These are phyloP conservation scores for Erodium trifolium DNA, from an alignment of 441 rosid species.

Conservation along the genomic window DNA sequence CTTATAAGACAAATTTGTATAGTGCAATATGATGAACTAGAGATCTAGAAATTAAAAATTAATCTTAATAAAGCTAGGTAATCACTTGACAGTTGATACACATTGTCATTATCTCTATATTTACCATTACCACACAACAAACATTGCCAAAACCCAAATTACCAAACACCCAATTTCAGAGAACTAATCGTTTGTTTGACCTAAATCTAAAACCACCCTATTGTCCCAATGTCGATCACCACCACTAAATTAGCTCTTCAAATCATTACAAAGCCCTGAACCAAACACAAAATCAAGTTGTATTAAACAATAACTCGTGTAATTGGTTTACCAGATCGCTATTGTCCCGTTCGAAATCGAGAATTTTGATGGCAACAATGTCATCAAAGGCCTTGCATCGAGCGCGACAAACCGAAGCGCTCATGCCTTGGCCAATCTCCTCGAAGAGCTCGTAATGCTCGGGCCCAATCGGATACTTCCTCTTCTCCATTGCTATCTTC, in stretches of 20 bases:
- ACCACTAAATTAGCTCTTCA: neutral
- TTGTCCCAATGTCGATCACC: neutral
- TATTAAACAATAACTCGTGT: neutral
- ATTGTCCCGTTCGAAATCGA: conserved; percentile 89
- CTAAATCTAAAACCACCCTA: conserved; percentile 1
- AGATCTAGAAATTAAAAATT: no score
- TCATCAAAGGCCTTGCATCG: conserved; percentile 61
- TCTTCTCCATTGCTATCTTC: conserved; percentile 50
- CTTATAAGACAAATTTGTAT: neutral
- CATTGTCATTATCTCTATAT: neutral
- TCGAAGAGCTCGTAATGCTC: conserved; percentile 63
- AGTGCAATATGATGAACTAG: neutral
- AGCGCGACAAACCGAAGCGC: conserved; percentile 87
- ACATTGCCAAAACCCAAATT: neutral
- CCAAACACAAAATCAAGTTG: no score
- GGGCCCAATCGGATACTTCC: conserved; percentile 81
- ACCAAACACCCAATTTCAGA: neutral
- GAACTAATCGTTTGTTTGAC: neutral
- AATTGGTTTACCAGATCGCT: conserved; percentile 56
- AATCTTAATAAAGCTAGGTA: neutral
- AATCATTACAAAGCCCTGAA: no score
- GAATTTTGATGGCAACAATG: conserved; percentile 86
- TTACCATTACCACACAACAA: neutral
- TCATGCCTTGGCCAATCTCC: conserved; percentile 89
- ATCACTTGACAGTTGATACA: neutral